These are phyloP conservation scores for Pisolithus sp. DNA, from an alignment of 768 basidiomycete species.

Conservation along the genomic window DNA sequence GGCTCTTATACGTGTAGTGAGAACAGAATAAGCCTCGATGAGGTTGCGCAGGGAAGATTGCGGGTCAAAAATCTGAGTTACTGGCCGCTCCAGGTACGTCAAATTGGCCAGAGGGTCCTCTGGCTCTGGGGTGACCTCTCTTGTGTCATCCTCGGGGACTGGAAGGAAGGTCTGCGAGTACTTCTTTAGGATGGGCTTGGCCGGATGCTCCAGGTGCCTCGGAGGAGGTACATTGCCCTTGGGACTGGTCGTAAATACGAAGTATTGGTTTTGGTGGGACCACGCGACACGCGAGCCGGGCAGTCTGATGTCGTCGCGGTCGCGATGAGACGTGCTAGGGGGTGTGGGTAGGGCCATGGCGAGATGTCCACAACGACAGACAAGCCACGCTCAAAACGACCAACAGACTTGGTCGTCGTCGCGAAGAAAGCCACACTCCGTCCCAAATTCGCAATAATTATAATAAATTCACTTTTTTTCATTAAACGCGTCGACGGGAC, in stretches of 20 bases:
- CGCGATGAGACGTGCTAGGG: conserved; percentile 48
- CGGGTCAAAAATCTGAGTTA: conserved; percentile 49
- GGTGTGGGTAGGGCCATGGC: conserved; percentile 53
- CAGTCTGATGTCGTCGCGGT: conserved; percentile 50
- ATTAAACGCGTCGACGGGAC: not conserved
- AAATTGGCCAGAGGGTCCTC: conserved; percentile 56
- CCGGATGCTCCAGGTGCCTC: conserved; percentile 39
- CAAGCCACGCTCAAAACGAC: conserved; percentile 3
- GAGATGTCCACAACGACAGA: conserved; percentile 9
- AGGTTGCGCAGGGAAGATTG: conserved; percentile 48
- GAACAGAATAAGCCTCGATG: conserved; percentile 67
- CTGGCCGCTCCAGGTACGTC: conserved; percentile 58
- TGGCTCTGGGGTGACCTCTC: conserved; percentile 77
- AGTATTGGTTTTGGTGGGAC: conserved; percentile 47
- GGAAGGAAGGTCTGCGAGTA: conserved; percentile 27
- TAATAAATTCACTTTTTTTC: not conserved
- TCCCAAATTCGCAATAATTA: no score
- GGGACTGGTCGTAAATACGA: conserved; percentile 30
- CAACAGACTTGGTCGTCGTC: conserved; percentile 5
- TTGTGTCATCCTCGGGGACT: conserved; percentile 36
- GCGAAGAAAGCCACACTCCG: not conserved
- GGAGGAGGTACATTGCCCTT: conserved; percentile 17
- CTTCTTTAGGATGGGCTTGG: conserved; percentile 70
- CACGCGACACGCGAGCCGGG: conserved; percentile 41
- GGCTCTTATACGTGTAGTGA: conserved; percentile 58